These are phyloP conservation scores for Colletotrichum noveboracense DNA, from an alignment of 2,329 filamentous ascomycete genomes.

Conservation along the genomic window DNA sequence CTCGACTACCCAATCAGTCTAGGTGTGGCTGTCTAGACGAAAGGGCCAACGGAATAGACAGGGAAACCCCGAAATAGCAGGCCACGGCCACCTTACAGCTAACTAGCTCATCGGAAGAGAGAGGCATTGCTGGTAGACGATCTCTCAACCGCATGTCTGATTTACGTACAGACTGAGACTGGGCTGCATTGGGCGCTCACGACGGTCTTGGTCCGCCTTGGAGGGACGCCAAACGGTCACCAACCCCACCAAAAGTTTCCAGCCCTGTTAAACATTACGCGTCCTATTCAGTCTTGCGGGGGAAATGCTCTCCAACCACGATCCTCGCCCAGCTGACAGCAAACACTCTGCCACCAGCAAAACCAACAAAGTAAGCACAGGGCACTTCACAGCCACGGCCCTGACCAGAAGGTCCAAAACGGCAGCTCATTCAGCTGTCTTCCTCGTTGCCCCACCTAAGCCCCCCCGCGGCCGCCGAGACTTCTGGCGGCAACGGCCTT, in stretches of 20 bases:
- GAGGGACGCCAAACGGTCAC: not conserved
- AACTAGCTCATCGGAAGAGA: not conserved
- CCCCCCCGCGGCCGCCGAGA: constrained; percentile 1
- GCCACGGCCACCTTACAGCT: not conserved
- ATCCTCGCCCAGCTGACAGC: not conserved
- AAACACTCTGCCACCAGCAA: not conserved
- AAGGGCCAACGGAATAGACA: not conserved
- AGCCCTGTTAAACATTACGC: constrained; percentile 14
- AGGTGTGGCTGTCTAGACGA: not conserved
- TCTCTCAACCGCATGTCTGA: not conserved
- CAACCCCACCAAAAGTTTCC: not conserved
- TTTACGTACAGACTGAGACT: not conserved
- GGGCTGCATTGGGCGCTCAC: constrained; percentile 7
- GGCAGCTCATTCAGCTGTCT: not conserved
- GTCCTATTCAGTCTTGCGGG: constrained; percentile 12
- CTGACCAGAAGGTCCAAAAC: not conserved
- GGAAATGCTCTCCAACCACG: not conserved
- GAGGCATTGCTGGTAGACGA: not conserved
- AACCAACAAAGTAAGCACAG: not conserved
- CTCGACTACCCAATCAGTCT: not conserved
- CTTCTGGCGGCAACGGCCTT: constrained; percentile 2
- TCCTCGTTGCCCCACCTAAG: not conserved
- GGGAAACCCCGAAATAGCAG: not conserved
- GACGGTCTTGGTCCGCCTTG: not conserved
- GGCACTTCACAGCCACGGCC: not conserved